Conservation (phyloP, 139 green algal species). For the Micractinium sp. region DNA sequence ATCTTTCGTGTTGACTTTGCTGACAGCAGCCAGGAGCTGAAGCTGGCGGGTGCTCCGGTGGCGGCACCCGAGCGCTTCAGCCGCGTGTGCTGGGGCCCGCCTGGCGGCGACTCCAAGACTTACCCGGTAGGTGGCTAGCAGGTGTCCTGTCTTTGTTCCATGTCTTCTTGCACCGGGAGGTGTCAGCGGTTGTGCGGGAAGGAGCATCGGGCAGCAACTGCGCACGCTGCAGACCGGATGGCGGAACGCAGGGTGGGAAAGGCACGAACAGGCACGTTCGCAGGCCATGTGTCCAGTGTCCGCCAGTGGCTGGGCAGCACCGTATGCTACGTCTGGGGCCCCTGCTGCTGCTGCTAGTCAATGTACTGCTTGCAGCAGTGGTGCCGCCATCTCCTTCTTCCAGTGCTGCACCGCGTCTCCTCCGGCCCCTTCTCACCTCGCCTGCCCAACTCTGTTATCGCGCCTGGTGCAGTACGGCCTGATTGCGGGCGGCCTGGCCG, state of each 20-base stretch:
- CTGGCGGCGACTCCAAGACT: conserved; percentile 34
- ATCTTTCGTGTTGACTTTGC: conserved; percentile 80
- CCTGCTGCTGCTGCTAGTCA: background rate
- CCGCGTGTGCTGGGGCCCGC: conserved; percentile 82
- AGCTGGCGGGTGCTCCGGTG: conserved; percentile 62
- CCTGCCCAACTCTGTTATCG: background rate
- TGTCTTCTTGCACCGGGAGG: background rate
- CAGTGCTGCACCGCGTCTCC: background rate
- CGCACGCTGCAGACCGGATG: too few relatives aligned
- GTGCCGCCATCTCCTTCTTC: background rate
- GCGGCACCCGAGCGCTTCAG: conserved; percentile 88
- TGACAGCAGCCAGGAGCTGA: conserved; percentile 45
- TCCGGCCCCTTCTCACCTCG: background rate
- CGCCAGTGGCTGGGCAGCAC: too few relatives aligned
- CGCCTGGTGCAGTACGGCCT: conserved; percentile 77
- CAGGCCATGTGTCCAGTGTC: too few relatives aligned
- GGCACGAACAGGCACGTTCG: too few relatives aligned
- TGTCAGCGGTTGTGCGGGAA: too few relatives aligned
- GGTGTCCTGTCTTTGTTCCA: background rate
- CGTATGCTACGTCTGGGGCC: background rate
- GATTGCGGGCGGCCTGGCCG: conserved; percentile 91
- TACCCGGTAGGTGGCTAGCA: conserved; percentile 35
- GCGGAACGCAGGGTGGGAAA: too few relatives aligned
- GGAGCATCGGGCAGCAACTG: too few relatives aligned
- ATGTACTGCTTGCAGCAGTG: background rate